phyloP scores from a whole-genome alignment of 495 filamentous ascomycete genomes.

The Podospora australis region DNA sequence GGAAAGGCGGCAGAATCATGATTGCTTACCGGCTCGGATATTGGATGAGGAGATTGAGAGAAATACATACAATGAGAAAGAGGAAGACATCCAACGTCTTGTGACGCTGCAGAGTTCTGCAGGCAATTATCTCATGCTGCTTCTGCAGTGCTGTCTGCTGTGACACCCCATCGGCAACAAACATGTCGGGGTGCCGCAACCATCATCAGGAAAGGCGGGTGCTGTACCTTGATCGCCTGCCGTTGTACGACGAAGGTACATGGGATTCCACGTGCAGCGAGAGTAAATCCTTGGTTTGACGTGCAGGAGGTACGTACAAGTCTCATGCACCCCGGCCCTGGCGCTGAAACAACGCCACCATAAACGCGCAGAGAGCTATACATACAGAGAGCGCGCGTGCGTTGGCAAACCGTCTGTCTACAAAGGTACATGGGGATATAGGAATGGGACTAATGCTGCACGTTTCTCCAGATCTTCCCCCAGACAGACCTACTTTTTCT shows the following conservation, averaged over 20 bases:
- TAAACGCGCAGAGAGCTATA: not conserved
- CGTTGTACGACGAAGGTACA: conserved; percentile 19
- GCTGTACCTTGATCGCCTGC: conserved; percentile 17
- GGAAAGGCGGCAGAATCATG: conserved; percentile 1
- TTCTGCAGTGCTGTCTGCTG: conserved; percentile 1
- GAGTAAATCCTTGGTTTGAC: conserved; percentile 19
- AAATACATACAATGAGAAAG: too few species aligned
- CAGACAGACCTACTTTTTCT: conserved; percentile 10
- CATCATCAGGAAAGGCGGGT: conserved; percentile 27
- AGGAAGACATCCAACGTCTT: conserved; percentile 3
- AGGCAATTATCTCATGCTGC: conserved; percentile 9
- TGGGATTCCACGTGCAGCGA: conserved; percentile 18
- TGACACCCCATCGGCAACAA: conserved; percentile 23
- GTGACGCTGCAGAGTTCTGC: conserved; percentile 11
- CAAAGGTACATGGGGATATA: too few species aligned
- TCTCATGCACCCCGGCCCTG: conserved; percentile 23
- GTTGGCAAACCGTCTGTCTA: too few species aligned
- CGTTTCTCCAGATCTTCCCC: conserved; percentile 1
- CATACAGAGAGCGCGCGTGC: conserved; percentile 1
- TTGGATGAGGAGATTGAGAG: not conserved
- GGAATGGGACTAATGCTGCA: conserved; percentile 9
- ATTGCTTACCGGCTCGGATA: not conserved
- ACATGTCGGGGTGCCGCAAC: conserved; percentile 2
- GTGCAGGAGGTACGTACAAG: conserved; percentile 21
- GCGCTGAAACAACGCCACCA: conserved; percentile 26